Percentiles rank a stretch among this genome's conserved stretches.
These are phyloP conservation scores for Cystobasidiaceae sp. DNA, from an alignment of 1,284 basidiomycete species.

Conservation along the genomic window DNA sequence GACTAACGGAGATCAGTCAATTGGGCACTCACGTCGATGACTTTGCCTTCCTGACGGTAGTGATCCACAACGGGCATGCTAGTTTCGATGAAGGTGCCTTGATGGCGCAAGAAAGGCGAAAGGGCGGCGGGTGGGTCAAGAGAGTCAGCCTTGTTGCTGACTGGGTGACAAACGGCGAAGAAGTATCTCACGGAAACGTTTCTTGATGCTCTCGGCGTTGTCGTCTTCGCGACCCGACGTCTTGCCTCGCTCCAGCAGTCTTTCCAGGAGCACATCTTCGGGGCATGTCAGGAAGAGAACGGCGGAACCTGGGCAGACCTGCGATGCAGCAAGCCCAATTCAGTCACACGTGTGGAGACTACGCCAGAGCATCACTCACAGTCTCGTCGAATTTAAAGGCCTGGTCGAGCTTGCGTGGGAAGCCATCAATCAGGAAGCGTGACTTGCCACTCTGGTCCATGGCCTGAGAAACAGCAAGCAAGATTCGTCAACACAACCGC, in stretches of 20 bases:
- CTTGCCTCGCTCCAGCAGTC: slow-evolving; percentile 82
- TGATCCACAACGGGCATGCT: slow-evolving; percentile 96
- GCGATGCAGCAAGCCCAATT: slow-evolving; percentile 12
- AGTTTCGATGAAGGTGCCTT: slow-evolving; percentile 82
- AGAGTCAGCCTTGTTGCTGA: slow-evolving; percentile 11
- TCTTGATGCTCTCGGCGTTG: slow-evolving; percentile 90
- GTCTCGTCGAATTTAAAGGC: slow-evolving; percentile 85
- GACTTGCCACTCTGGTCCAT: slow-evolving; percentile 60
- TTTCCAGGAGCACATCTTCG: slow-evolving; percentile 78
- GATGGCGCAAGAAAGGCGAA: background rate
- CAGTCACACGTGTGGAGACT: background rate
- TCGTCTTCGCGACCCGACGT: slow-evolving; percentile 95
- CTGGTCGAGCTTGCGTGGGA: slow-evolving; percentile 98
- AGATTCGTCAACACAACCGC: slow-evolving; percentile 33
- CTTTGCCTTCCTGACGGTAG: slow-evolving; percentile 66
- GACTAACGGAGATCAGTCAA: background rate
- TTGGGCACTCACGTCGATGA: slow-evolving; percentile 62
- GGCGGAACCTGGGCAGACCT: slow-evolving; percentile 74
- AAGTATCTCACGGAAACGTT: slow-evolving; percentile 72
- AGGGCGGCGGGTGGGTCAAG: too few relatives aligned
- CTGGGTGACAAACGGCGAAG: background rate
- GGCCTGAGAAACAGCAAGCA: slow-evolving; percentile 48
- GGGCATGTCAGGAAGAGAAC: slow-evolving; percentile 88
- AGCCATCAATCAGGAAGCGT: slow-evolving; percentile 94
- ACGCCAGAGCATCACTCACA: slow-evolving; percentile 52